Percentiles rank a stretch among this genome's conserved stretches.
Evolutionary conservation across 768 basidiomycete genomes (phyloP).

Genomic region (Termitomyces bulborhizus): DNA sequence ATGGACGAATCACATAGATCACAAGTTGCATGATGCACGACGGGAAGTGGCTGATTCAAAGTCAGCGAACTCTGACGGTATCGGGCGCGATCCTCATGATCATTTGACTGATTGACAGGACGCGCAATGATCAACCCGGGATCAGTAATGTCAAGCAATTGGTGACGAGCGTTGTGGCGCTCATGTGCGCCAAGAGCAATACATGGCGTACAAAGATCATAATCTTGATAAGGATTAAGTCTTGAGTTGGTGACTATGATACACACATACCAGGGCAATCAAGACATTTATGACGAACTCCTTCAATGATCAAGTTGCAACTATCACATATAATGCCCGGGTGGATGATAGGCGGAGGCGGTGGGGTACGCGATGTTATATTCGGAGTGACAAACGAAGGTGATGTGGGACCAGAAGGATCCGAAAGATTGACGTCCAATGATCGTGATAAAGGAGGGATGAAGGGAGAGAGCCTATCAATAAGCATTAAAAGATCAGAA

Average conservation of each 20-base stretch:
- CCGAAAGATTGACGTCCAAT: neutral
- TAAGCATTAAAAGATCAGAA: neutral
- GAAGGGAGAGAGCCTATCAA: neutral
- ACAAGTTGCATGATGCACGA: slow-evolving; percentile 63
- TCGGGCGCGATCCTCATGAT: slow-evolving; percentile 16
- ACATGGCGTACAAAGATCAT: slow-evolving; percentile 64
- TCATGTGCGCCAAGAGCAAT: slow-evolving; percentile 42
- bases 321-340: slow-evolving; percentile 57
- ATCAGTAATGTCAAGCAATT: slow-evolving; percentile 64
- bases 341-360: slow-evolving; percentile 40
- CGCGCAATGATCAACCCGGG: slow-evolving; percentile 65
- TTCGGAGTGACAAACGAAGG: neutral
- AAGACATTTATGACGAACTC: slow-evolving; percentile 74
- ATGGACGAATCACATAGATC: slow-evolving; percentile 74
- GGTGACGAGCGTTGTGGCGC: slow-evolving; percentile 55
- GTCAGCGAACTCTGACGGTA: neutral
- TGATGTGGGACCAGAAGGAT: neutral
- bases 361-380: neutral
- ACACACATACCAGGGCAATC: slow-evolving; percentile 57
- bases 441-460: neutral
- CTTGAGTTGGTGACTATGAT: neutral
- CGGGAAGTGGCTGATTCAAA: slow-evolving; percentile 10
- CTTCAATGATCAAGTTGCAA: slow-evolving; percentile 52
- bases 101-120: slow-evolving; percentile 43
- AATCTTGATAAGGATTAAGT: slow-evolving; percentile 39